These are phyloP conservation scores for Trifolium repens DNA, from an alignment of 306 rosid species.

Conservation along the genomic window DNA sequence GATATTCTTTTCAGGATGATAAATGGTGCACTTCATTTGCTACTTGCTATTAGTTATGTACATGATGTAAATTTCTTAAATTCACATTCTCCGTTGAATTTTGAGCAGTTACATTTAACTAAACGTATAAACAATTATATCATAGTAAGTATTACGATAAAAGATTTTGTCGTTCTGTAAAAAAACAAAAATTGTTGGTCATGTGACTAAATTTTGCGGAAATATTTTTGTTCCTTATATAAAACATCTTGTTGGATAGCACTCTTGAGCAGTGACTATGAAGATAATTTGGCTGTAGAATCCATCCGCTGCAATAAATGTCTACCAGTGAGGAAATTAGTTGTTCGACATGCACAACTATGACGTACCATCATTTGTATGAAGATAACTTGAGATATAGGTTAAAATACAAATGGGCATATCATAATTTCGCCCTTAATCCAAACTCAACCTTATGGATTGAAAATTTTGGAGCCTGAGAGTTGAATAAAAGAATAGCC, in stretches of 20 bases:
- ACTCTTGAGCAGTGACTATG: neutral
- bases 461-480: constrained; percentile 1
- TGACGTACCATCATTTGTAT: neutral
- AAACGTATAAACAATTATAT: neutral
- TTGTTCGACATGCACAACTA: no score
- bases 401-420: constrained; percentile 4
- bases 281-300: neutral
- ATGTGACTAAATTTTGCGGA: neutral
- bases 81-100: constrained; percentile 29
- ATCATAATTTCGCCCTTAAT: neutral
- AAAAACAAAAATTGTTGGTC: neutral
- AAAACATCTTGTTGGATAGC: constrained; percentile 4
- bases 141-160: neutral
- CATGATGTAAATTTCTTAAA: constrained; percentile 41
- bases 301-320: neutral
- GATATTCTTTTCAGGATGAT: constrained; percentile 36
- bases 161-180: neutral
- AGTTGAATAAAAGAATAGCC: constrained; percentile 34
- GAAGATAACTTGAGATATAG: constrained; percentile 1
- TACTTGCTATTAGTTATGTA: constrained; percentile 42
- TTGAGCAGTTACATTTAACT: constrained; percentile 16
- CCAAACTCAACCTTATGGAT: neutral
- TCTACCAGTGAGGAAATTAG: neutral
- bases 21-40: constrained; percentile 11
- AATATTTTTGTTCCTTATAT: neutral